phyloP scores from a whole-genome alignment of 768 basidiomycete genomes.

The Mycena chlorophos region DNA sequence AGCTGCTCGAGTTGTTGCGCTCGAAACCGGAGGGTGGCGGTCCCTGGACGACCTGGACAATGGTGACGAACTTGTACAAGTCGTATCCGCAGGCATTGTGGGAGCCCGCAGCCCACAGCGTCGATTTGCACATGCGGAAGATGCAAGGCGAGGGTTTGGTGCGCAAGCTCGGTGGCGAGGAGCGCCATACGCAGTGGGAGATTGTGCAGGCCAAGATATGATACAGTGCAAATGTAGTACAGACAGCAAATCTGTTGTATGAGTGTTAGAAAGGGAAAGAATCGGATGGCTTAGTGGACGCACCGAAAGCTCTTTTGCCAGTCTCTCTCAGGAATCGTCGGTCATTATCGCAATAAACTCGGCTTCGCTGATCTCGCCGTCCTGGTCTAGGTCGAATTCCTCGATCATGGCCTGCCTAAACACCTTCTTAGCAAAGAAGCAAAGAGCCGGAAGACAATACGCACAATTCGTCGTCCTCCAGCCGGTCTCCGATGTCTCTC shows the following conservation, averaged over 20 bases:
- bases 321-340: slow-evolving; percentile 69
- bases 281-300: not conserved
- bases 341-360: slow-evolving; percentile 98
- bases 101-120: slow-evolving; percentile 68
- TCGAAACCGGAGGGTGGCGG: not conserved
- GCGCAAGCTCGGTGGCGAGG: slow-evolving; percentile 49
- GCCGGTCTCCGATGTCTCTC: slow-evolving; percentile 91
- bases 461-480: slow-evolving; percentile 96
- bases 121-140: slow-evolving; percentile 74
- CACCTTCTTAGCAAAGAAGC: not conserved
- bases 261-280: slow-evolving; percentile 1
- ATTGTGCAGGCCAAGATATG: slow-evolving; percentile 14
- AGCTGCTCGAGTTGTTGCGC: slow-evolving; percentile 55
- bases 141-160: slow-evolving; percentile 65
- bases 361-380: slow-evolving; percentile 94
- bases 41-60: slow-evolving; percentile 62
- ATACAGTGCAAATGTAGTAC: slow-evolving; percentile 11
- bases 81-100: slow-evolving; percentile 70
- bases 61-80: slow-evolving; percentile 69
- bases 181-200: slow-evolving; percentile 52
- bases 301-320: not conserved
- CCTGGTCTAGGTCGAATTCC: slow-evolving; percentile 98
- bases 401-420: slow-evolving; percentile 99
- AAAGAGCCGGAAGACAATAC: slow-evolving; percentile 36
- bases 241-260: slow-evolving; percentile 16